A percentile compares a stretch with the other conserved stretches of the same genome.
Conservation (phyloP, 129 eudicot species). For the Helianthus annuus region HanXRQr2.0-SUNRISE NC_035437.2:109327638-109328137, state of each 20-base stretch:
- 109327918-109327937: no score
- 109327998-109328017: neutral
- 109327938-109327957: neutral
- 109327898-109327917: neutral
- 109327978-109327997: neutral
- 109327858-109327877: neutral
- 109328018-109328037: neutral
- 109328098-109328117: neutral
- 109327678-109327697: no score
- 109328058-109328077: neutral
- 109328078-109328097: neutral
- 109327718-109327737: slow-evolving; percentile 9
- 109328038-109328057: neutral
- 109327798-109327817: neutral
- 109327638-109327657: no score
- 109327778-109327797: neutral
- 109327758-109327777: slow-evolving; percentile 1
- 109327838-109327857: neutral
- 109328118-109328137: neutral
- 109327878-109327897: neutral
- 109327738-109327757: neutral
- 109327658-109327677: no score
- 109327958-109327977: neutral
- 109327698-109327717: neutral
- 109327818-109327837: neutral